phyloP scores from a whole-genome alignment of 495 filamentous ascomycete genomes.

The Tetracladium setigerum region DNA sequence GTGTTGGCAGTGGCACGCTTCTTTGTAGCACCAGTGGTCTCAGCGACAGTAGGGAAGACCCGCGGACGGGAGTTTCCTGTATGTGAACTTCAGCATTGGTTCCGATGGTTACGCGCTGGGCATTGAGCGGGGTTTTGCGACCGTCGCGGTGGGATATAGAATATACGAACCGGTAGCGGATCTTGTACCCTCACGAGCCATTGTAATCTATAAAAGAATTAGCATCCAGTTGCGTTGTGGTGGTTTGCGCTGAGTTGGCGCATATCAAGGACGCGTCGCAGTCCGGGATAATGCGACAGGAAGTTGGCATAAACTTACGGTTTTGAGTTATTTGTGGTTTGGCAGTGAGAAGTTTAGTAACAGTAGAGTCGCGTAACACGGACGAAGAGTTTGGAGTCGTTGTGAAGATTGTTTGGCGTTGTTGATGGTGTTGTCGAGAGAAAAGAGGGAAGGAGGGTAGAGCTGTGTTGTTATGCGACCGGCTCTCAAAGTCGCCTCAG shows the following conservation, averaged over 20 bases:
- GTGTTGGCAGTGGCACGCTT: constrained; percentile 31
- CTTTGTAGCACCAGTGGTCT: constrained; percentile 39
- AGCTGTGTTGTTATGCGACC: constrained; percentile 5
- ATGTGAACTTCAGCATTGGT: constrained; percentile 13
- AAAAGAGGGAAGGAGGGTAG: background rate
- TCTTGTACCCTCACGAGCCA: constrained; percentile 50
- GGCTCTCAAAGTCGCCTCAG: background rate
- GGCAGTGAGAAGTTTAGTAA: background rate
- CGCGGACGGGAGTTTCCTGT: constrained; percentile 45
- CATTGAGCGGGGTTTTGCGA: constrained; percentile 1
- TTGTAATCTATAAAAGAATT: constrained; percentile 25
- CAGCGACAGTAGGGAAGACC: constrained; percentile 42
- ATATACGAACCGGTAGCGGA: constrained; percentile 32
- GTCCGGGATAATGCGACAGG: constrained; percentile 10
- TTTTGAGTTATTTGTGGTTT: constrained; percentile 1
- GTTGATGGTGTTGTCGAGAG: background rate
- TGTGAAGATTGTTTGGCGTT: background rate
- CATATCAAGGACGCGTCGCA: constrained; percentile 14
- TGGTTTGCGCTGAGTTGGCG: constrained; percentile 20
- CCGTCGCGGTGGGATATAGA: background rate
- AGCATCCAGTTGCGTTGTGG: constrained; percentile 18
- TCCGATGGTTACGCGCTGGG: constrained; percentile 16
- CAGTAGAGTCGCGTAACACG: constrained; percentile 8
- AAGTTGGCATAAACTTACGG: constrained; percentile 18
- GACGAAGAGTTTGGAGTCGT: background rate